Evolutionary conservation across 805 yeast genomes (phyloP).

Genomic region (Nakazawaea laoshanensis): DNA sequence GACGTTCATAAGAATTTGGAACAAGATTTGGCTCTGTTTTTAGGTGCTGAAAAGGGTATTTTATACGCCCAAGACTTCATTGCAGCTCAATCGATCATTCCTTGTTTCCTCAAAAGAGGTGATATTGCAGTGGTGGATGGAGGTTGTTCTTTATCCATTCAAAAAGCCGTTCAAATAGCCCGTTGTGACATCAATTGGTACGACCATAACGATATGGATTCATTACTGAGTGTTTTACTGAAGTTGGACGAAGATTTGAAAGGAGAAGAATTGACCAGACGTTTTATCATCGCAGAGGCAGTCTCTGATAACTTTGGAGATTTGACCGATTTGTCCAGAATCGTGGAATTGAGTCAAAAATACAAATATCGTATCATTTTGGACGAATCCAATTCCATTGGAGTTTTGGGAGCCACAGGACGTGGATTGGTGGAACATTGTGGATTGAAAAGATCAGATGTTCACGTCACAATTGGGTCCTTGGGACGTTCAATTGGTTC

Average conservation of each 20-base stretch:
- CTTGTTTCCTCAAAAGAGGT: conserved; percentile 93
- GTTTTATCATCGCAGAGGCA: conserved; percentile 89
- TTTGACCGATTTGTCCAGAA: conserved; percentile 56
- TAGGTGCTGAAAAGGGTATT: conserved; percentile 72
- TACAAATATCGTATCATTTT: conserved; percentile 80
- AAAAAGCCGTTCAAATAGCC: conserved; percentile 80
- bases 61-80: conserved; percentile 90
- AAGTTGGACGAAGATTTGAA: conserved; percentile 52
- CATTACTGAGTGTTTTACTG: conserved; percentile 60
- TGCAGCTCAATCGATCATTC: conserved; percentile 80
- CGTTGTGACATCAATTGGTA: conserved; percentile 80
- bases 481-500: conserved; percentile 75
- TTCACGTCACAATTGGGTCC: conserved; percentile 84
- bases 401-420: conserved; percentile 79
- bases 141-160: conserved; percentile 65
- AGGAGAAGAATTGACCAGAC: conserved; percentile 75
- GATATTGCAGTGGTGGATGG: conserved; percentile 86
- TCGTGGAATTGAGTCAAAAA: conserved; percentile 68
- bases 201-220: conserved; percentile 83
- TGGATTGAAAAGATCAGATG: conserved; percentile 56
- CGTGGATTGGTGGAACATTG: conserved; percentile 77
- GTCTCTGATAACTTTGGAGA: conserved; percentile 78
- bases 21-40: conserved; percentile 62
- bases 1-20: conserved; percentile 81
- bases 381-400: conserved; percentile 84